A percentile compares a stretch with the other conserved stretches of the same genome.
These are phyloP conservation scores for Boletus pseudopeckii DNA, from an alignment of 768 basidiomycete genomes.

Conservation along the genomic window DNA sequence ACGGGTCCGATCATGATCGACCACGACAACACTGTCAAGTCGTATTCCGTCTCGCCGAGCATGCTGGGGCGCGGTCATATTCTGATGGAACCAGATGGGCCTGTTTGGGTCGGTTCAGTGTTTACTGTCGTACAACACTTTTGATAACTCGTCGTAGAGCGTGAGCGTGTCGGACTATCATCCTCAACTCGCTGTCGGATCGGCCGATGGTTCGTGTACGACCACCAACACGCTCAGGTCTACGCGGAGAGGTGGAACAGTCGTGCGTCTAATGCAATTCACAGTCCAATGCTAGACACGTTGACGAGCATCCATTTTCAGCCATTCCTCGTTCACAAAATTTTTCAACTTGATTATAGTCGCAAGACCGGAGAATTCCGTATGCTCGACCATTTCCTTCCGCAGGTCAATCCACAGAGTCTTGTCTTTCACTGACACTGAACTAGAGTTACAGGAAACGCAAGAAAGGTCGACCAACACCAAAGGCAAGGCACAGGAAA, in stretches of 20 bases:
- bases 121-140: background rate
- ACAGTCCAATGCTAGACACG: background rate
- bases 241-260: slow-evolving; percentile 65
- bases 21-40: slow-evolving; percentile 78
- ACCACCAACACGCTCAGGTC: slow-evolving; percentile 71
- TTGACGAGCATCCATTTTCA: slow-evolving; percentile 24
- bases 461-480: slow-evolving; percentile 32
- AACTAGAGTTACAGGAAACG: slow-evolving; percentile 41
- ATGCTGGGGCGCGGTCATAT: slow-evolving; percentile 73
- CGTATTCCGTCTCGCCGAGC: slow-evolving; percentile 65
- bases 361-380: slow-evolving; percentile 70
- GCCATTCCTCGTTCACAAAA: slow-evolving; percentile 75
- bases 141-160: slow-evolving; percentile 42
- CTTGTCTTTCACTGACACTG: background rate
- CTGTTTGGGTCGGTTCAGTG: slow-evolving; percentile 71
- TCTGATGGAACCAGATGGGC: slow-evolving; percentile 70
- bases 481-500: slow-evolving; percentile 33
- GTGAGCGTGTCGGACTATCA: slow-evolving; percentile 80
- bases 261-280: slow-evolving; percentile 44
- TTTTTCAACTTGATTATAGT: slow-evolving; percentile 88
- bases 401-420: slow-evolving; percentile 46
- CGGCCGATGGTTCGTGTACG: slow-evolving; percentile 77
- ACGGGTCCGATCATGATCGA: slow-evolving; percentile 78
- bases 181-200: slow-evolving; percentile 77
- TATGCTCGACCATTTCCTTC: slow-evolving; percentile 85